Evolutionary conservation across 345 rosid genomes (phyloP).

Genomic region (Balakata baccata): DNA sequence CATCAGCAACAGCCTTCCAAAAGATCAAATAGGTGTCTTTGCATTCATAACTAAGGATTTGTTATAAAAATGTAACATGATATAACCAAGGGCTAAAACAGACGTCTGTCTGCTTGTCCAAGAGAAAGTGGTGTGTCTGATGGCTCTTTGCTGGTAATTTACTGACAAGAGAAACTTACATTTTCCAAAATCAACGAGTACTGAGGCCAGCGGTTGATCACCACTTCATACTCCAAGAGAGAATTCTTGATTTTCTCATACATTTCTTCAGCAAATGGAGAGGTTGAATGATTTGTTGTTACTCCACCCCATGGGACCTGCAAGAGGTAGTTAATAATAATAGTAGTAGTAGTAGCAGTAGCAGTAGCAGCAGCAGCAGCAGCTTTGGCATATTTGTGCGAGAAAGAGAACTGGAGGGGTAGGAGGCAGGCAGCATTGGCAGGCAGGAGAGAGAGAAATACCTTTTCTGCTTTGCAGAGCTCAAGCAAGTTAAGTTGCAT

Average conservation of each 20-base stretch:
- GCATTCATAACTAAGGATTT: not conserved
- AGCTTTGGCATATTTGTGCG: not conserved
- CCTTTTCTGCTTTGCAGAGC: conserved; percentile 35
- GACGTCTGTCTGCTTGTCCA: not conserved
- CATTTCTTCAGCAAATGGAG: conserved; percentile 95
- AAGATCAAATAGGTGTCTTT: conserved; percentile 1
- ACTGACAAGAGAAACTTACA: conserved; percentile 39
- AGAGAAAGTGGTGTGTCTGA: not conserved
- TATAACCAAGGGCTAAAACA: not conserved
- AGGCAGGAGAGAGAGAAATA: not conserved
- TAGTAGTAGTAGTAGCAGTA: no score
- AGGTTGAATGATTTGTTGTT: conserved; percentile 75
- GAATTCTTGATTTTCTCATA: conserved; percentile 72
- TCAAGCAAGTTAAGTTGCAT: conserved; percentile 34
- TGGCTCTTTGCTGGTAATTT: not conserved
- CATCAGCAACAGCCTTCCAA: conserved; percentile 64
- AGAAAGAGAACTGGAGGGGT: not conserved
- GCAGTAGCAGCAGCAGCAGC: no score
- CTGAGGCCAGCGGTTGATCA: conserved; percentile 89
- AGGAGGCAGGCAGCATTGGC: not conserved
- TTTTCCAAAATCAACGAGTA: conserved; percentile 79
- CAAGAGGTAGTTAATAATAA: conserved; percentile 11
- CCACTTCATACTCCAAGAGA: conserved; percentile 76
- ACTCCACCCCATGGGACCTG: conserved; percentile 91
- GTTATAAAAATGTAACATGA: not conserved